These are phyloP conservation scores for Kalmanozyma brasiliensis DNA, from an alignment of 1,284 basidiomycete species.

Conservation along the genomic window DNA sequence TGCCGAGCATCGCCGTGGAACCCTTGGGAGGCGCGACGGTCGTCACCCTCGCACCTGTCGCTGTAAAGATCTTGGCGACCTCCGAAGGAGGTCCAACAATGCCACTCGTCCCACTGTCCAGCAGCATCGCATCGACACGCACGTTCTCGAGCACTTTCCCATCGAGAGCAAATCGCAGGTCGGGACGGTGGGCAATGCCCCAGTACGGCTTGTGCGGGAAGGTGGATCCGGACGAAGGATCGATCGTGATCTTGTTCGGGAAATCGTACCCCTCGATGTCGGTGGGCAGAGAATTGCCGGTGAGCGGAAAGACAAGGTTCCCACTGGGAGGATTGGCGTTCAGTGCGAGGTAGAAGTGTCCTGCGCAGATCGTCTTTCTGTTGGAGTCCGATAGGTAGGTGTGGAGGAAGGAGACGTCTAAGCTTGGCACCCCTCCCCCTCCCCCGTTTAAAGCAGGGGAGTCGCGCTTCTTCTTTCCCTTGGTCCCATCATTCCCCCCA, in stretches of 20 bases:
- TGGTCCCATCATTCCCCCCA: too few species aligned
- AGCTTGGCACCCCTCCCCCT: background rate
- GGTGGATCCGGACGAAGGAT: slow-evolving; percentile 12
- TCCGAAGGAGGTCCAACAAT: slow-evolving; percentile 29
- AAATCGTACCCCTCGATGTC: slow-evolving; percentile 2
- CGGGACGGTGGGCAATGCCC: slow-evolving; percentile 33
- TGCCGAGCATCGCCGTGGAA: slow-evolving; percentile 3
- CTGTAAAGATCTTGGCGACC: slow-evolving; percentile 24
- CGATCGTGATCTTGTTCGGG: slow-evolving; percentile 3
- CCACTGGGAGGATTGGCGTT: slow-evolving; percentile 2
- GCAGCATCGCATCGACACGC: slow-evolving; percentile 23
- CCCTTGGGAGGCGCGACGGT: background rate
- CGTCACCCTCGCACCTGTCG: background rate
- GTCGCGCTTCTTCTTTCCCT: background rate
- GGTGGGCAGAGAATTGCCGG: slow-evolving; percentile 10
- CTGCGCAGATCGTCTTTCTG: slow-evolving; percentile 1
- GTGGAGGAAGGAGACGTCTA: slow-evolving; percentile 24
- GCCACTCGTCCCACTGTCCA: slow-evolving; percentile 34
- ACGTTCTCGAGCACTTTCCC: slow-evolving; percentile 1
- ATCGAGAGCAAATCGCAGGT: slow-evolving; percentile 17
- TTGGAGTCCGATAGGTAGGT: slow-evolving; percentile 11
- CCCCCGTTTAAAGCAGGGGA: background rate
- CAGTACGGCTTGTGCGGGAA: slow-evolving; percentile 24
- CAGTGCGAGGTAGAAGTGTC: slow-evolving; percentile 25
- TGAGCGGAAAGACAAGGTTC: slow-evolving; percentile 28